phyloP scores from a whole-genome alignment of 805 yeast species.

The Teunomyces lycoperdinae region DNA sequence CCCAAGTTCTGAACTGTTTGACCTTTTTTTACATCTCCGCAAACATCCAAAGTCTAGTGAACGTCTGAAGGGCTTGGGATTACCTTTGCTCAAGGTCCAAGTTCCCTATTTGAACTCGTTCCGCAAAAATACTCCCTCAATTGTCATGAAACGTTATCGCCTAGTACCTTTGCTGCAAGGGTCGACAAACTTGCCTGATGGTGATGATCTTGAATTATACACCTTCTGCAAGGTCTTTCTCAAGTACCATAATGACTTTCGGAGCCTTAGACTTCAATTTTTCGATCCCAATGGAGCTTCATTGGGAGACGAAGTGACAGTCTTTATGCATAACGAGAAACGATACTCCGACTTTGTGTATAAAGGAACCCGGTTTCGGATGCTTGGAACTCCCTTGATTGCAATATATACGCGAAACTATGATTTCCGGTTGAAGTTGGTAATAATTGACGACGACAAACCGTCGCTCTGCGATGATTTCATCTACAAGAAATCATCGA shows the following conservation, averaged over 20 bases:
- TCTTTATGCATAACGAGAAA: conserved; percentile 34
- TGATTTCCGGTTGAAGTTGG: conserved; percentile 32
- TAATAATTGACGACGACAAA: conserved; percentile 31
- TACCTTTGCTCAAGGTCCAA: conserved; percentile 35
- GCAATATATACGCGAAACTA: conserved; percentile 27
- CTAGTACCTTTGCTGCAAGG: conserved; percentile 28
- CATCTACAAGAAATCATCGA: conserved; percentile 24
- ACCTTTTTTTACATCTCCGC: conserved; percentile 26
- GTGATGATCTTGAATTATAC: conserved; percentile 29
- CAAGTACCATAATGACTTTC: conserved; percentile 24
- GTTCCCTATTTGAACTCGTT: conserved; percentile 37
- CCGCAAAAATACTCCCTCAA: conserved; percentile 33
- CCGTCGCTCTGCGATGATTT: conserved; percentile 36
- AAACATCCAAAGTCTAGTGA: conserved; percentile 20
- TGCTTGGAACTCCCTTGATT: conserved; percentile 34
- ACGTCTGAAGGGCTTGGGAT: conserved; percentile 31
- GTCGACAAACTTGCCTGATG: conserved; percentile 12
- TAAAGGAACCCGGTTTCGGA: conserved; percentile 35
- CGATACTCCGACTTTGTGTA: conserved; percentile 41
- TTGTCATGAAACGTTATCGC: conserved; percentile 28
- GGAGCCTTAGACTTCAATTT: conserved; percentile 30
- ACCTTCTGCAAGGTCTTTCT: conserved; percentile 31
- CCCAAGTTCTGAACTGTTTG: conserved; percentile 26
- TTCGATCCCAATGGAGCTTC: conserved; percentile 12
- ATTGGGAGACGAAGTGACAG: conserved; percentile 18